Evolutionary conservation across 306 rosid species (phyloP).

Genomic region (Myrica gale): DNA sequence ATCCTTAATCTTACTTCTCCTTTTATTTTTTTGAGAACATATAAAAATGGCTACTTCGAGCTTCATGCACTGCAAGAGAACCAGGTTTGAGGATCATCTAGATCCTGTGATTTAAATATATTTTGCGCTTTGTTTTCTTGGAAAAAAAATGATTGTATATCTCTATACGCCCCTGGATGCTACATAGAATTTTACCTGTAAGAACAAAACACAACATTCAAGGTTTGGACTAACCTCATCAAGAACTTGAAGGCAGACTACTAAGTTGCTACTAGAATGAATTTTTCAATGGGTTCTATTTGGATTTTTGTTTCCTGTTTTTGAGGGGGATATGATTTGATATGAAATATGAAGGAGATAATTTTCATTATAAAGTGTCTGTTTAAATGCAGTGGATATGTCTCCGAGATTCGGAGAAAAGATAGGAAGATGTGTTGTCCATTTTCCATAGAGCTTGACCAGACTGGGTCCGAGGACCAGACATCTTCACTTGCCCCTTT

Average conservation of each 20-base stretch:
- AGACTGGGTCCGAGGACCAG: slow-evolving; percentile 43
- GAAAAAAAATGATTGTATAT: neutral
- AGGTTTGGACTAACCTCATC: slow-evolving; percentile 14
- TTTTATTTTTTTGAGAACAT: too few species aligned
- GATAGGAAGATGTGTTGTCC: slow-evolving; percentile 90
- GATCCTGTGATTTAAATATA: neutral
- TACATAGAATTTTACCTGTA: neutral
- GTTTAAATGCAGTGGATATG: slow-evolving; percentile 69
- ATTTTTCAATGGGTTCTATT: slow-evolving; percentile 3
- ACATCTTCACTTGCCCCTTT: slow-evolving; percentile 51
- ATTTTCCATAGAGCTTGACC: slow-evolving; percentile 48
- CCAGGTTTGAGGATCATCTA: too few species aligned
- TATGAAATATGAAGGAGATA: neutral
- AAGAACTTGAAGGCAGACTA: slow-evolving; percentile 14
- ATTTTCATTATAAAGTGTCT: slow-evolving; percentile 14
- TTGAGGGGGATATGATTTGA: neutral
- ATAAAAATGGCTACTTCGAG: too few species aligned
- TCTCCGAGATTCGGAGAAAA: slow-evolving; percentile 70
- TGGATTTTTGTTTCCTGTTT: neutral
- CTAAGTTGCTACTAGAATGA: neutral
- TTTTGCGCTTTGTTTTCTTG: neutral
- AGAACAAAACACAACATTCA: neutral
- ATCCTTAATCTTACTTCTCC: too few species aligned
- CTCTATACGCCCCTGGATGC: neutral
- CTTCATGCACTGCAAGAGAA: too few species aligned